A percentile compares a stretch with the other conserved stretches of the same genome.
phyloP scores from a whole-genome alignment of 2,329 filamentous ascomycete genomes.

The Xylariaceae sp. region DNA sequence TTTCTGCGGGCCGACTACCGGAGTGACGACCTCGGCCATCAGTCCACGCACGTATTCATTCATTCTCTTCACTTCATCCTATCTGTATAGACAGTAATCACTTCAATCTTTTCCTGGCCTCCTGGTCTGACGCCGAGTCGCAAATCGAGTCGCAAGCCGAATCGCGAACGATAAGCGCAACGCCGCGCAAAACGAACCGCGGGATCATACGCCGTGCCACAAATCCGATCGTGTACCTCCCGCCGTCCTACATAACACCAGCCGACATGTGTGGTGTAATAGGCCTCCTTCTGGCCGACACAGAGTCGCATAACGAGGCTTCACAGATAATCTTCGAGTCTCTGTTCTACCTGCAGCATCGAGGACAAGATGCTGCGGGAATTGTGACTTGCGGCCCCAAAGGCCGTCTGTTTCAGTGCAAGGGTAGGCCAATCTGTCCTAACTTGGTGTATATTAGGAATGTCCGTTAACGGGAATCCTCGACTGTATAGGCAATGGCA shows the following conservation, averaged over 20 bases:
- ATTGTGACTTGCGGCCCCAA: constrained; percentile 67
- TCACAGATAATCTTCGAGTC: constrained; percentile 18
- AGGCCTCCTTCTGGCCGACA: constrained; percentile 17
- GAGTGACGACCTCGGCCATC: too few relatives aligned
- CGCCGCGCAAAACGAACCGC: too few relatives aligned
- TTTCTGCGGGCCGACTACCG: too few relatives aligned
- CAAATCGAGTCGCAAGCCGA: too few relatives aligned
- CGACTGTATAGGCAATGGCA: constrained; percentile 56
- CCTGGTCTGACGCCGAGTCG: too few relatives aligned
- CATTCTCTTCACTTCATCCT: too few relatives aligned
- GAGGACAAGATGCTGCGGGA: constrained; percentile 46
- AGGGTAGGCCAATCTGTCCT: constrained; percentile 30
- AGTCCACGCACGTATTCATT: too few relatives aligned
- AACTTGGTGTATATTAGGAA: not conserved
- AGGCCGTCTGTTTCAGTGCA: constrained; percentile 69
- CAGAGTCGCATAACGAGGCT: constrained; percentile 15
- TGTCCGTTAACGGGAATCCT: not conserved
- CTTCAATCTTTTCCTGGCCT: too few relatives aligned
- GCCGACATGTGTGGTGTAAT: constrained; percentile 17
- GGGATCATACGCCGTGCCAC: too few relatives aligned
- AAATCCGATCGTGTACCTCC: too few relatives aligned
- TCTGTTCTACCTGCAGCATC: constrained; percentile 34
- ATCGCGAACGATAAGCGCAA: too few relatives aligned
- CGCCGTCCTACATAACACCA: not conserved
- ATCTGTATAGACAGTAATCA: too few relatives aligned